Percentiles rank a stretch among this genome's conserved stretches.
Evolutionary conservation across 768 basidiomycete genomes (phyloP).

Genomic region (Serendipita sp.): DNA sequence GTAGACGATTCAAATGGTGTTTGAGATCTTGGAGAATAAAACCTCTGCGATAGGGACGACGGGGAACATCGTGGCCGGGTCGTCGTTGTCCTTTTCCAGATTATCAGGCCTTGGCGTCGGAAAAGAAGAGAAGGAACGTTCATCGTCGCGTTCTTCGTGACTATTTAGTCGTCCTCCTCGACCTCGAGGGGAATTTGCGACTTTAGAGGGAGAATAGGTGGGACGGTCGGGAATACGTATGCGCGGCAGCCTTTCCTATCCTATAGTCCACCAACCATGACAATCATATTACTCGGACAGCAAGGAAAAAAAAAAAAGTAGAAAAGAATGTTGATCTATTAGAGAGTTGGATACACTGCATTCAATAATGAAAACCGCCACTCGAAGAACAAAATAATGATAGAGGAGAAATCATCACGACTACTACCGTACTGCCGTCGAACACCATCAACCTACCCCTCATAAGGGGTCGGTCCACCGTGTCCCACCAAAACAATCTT

Average conservation of each 20-base stretch:
- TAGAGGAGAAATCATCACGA: too few relatives aligned
- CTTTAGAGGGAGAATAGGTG: background rate
- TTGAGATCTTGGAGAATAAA: background rate
- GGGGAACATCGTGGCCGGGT: background rate
- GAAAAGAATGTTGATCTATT: background rate
- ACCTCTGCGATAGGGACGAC: background rate
- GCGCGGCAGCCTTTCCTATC: background rate
- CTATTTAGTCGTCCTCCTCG: too few relatives aligned
- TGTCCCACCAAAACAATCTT: slow-evolving; percentile 43
- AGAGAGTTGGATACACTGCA: background rate
- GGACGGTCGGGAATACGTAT: background rate
- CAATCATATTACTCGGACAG: too few relatives aligned
- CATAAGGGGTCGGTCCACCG: slow-evolving; percentile 18
- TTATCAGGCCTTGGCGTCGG: too few relatives aligned
- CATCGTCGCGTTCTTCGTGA: too few relatives aligned
- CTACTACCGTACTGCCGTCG: too few relatives aligned
- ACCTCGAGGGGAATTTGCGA: too few relatives aligned
- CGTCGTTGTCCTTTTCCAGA: background rate
- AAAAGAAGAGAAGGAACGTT: too few relatives aligned
- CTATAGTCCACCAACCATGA: too few relatives aligned
- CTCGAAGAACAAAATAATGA: too few relatives aligned
- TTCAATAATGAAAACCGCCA: too few relatives aligned
- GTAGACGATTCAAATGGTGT: background rate
- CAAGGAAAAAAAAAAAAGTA: background rate
- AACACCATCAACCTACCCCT: background rate